These are phyloP conservation scores for Suillus hirtellus DNA, from an alignment of 768 basidiomycete genomes.

Conservation along the genomic window DNA sequence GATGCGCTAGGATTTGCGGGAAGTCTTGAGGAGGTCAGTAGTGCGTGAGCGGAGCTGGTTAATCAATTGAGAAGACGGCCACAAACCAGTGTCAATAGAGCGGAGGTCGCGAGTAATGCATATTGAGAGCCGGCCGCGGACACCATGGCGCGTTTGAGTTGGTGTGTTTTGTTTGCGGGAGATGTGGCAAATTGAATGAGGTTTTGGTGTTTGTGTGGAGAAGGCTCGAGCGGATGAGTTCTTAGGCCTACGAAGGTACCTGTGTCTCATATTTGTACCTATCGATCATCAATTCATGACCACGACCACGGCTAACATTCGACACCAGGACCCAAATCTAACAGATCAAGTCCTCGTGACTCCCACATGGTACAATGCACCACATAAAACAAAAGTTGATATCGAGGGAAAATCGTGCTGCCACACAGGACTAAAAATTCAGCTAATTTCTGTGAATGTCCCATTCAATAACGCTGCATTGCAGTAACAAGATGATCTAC, in stretches of 20 bases:
- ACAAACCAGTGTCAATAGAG: not conserved
- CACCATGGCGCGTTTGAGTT: not conserved
- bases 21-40: not conserved
- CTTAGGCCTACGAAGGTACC: conserved; percentile 41
- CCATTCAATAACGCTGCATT: too few relatives aligned
- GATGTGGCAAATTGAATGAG: conserved; percentile 16
- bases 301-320: too few relatives aligned
- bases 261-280: too few relatives aligned
- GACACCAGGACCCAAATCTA: too few relatives aligned
- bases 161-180: not conserved
- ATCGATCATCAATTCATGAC: too few relatives aligned
- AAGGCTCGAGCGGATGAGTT: conserved; percentile 53
- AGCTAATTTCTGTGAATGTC: too few relatives aligned
- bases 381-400: too few relatives aligned
- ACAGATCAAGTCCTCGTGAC: too few relatives aligned
- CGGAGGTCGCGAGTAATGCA: not conserved
- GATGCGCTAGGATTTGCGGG: conserved; percentile 9
- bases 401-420: too few relatives aligned
- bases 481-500: too few relatives aligned
- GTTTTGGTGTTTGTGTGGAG: conserved; percentile 16
- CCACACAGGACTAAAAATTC: too few relatives aligned
- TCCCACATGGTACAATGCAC: too few relatives aligned
- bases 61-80: conserved; percentile 16
- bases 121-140: conserved; percentile 18
- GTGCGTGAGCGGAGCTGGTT: conserved; percentile 4